These are phyloP conservation scores for Tremellales sp. DNA, from an alignment of 1,284 basidiomycete species.

Conservation along the genomic window DNA sequence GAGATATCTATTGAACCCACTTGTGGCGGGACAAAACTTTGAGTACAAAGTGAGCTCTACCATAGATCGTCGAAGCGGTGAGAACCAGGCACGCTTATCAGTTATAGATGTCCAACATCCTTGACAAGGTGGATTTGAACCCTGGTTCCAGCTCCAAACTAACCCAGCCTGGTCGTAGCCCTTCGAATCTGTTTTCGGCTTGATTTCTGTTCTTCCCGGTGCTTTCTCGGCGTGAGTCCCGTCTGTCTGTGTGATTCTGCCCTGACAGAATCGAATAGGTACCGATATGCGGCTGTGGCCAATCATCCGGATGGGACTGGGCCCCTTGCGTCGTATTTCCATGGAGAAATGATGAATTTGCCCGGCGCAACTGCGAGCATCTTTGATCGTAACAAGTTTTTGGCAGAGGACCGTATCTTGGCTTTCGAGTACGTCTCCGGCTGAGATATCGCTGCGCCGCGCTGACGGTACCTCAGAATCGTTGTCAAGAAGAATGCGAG, in stretches of 20 bases:
- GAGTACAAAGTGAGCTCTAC: slow-evolving; percentile 52
- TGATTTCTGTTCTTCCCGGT: slow-evolving; percentile 79
- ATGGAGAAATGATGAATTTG: slow-evolving; percentile 75
- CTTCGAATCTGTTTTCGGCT: slow-evolving; percentile 84
- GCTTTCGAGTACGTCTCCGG: slow-evolving; percentile 30
- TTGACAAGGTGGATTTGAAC: slow-evolving; percentile 60
- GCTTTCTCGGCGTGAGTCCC: slow-evolving; percentile 68
- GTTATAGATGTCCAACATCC: slow-evolving; percentile 88
- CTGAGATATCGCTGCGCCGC: background rate
- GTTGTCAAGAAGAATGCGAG: slow-evolving; percentile 44
- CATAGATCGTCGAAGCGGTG: slow-evolving; percentile 10
- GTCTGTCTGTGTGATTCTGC: background rate
- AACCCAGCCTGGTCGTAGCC: slow-evolving; percentile 49
- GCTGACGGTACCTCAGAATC: slow-evolving; percentile 24
- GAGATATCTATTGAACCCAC: slow-evolving; percentile 73
- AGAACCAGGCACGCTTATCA: slow-evolving; percentile 29
- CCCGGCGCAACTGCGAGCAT: slow-evolving; percentile 42
- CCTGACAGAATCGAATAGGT: slow-evolving; percentile 37
- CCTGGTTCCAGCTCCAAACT: too few species aligned
- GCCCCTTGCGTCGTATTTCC: slow-evolving; percentile 86
- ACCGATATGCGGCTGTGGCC: slow-evolving; percentile 76
- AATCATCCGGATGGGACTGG: slow-evolving; percentile 79
- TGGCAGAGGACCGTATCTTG: slow-evolving; percentile 57
- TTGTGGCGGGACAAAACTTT: slow-evolving; percentile 88
- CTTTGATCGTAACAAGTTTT: slow-evolving; percentile 79